Base-by-base conservation (phyloP, 1,284 basidiomycete genomes). In the Ceratobasidium sp. region DNA sequence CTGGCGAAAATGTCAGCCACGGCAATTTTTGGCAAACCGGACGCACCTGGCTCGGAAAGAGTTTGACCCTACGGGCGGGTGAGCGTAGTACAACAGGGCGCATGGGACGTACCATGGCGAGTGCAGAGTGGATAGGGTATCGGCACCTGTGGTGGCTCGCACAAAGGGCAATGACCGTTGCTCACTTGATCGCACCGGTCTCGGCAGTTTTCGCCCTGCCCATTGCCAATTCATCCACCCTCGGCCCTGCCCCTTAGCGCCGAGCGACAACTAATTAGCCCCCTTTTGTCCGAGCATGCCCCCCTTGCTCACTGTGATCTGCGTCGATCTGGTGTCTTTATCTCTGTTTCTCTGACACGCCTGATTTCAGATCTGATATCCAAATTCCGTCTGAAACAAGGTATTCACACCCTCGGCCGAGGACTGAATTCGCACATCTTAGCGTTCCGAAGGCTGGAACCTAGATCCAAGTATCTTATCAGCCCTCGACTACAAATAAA, bases 21-120 rank as follows among this genome's bases (percentile, higher is more conserved):
- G 16, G 12, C 10, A 52, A 62, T 62, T 35, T 62, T 62, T 20
- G 20, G 38, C 7, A 38, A 8, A 33, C 6, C 23, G 35, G 16
- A 50, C 20, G 38, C 77, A 93, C 92, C 89, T 81, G 92, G 92
- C 77, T 87, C 86, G 79, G 92, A 93, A 75, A 93, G 88, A 50
- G 90, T 93, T 90, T 93, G 92, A 84, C 92, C 92, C 92, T 93
- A 41, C 18, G 48, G 30, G 50, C 59, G 33, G 38, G 38, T 54
- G 75, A 55, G 70, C 20, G 18, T 27, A 20, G 66, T 30, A n/a
- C 20, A 64, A 38, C 35, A 41, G 35, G 16, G 67, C 46, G 54
- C 33, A n/a, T 44, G 20, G 44, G 12, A 57, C 76, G 46, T 30
- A 78, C 71, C 71, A 78, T 78, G 41, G 78, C 46, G 30, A 16